Conservation (phyloP, 805 yeast species). For the Debaryomyces maramus region DNA sequence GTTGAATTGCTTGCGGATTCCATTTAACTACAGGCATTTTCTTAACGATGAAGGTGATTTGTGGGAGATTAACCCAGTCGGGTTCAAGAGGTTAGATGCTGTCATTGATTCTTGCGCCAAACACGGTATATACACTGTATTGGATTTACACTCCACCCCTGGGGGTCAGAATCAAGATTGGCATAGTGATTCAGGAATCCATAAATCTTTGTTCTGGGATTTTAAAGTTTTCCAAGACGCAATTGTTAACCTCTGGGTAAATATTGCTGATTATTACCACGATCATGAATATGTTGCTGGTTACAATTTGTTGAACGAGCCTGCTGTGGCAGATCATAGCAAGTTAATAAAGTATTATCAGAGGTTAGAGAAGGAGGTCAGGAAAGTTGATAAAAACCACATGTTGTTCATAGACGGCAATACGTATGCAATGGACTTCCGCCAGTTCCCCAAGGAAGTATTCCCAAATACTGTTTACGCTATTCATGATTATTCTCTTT, state of each 20-base stretch:
- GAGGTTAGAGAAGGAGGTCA: conserved; percentile 38
- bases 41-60: conserved; percentile 47
- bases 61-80: conserved; percentile 42
- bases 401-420: conserved; percentile 51
- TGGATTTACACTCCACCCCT: conserved; percentile 51
- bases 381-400: conserved; percentile 49
- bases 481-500: conserved; percentile 48
- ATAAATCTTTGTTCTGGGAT: conserved; percentile 51
- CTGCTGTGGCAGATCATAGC: conserved; percentile 45
- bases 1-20: conserved; percentile 49
- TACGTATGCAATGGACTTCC: conserved; percentile 52
- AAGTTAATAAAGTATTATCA: conserved; percentile 41
- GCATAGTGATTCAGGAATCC: conserved; percentile 50
- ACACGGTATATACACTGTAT: conserved; percentile 48
- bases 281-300: conserved; percentile 53
- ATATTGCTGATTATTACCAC: conserved; percentile 46
- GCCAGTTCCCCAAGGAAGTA: conserved; percentile 41
- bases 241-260: conserved; percentile 45
- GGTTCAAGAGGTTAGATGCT: conserved; percentile 45
- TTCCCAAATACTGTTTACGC: conserved; percentile 49
- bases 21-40: conserved; percentile 54
- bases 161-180: conserved; percentile 59
- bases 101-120: conserved; percentile 45
- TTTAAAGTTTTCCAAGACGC: conserved; percentile 50
- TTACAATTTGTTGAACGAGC: conserved; percentile 55